Base-by-base conservation (phyloP, 169 alveolate species). In the Plasmodium vinckei region DNA sequence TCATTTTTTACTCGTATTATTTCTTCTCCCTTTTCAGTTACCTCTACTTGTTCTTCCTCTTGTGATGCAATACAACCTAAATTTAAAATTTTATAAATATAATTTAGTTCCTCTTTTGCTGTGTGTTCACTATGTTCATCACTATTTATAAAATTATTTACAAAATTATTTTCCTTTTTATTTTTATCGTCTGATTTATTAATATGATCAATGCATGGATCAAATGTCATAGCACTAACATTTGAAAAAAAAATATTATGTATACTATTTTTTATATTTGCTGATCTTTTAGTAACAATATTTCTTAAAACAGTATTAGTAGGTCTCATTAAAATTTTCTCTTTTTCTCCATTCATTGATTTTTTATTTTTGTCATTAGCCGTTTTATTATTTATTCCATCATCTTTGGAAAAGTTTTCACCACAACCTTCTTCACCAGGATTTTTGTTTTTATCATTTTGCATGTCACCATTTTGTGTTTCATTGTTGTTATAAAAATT, bases 181-280 rank as follows among this genome's bases (percentile, higher is more conserved):
- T 10, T 19, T 9, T 47, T 19, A n/a, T 7, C 21, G 19, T 17
- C 27, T 47, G 15, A n/a, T 17, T 19, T 69, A 21, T 10, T 9
- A 47, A 9, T 10, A n/a, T 9, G 6, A 9, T 15, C 15, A 13
- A 9, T 75, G 9, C 51, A 6, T 1, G 82, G 46, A 17, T 69
- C 90, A 15, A 82, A 42, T 13, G 90, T 82, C 68, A 82, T 69
- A 5, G 90, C 67, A 9, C 69, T 68, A 10, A 82, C 84, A 57
- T 82, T 82, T 59, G 4, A 6, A 12, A 82, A 53, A 13, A 54
- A 53, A 19, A 56, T 19, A 68, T 82, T 82, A 19, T 82, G 90
- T 2, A 82, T 68, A 27, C 90, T 82, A 68, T 82, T 82, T 82
- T 68, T 65, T 12, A 56, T 69, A 54, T 82, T 82, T 6, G 86